Percentiles rank a stretch among this genome's conserved stretches.
Conservation (phyloP, 2,329 filamentous ascomycete species). For the Colletotrichum aenigma region DNA sequence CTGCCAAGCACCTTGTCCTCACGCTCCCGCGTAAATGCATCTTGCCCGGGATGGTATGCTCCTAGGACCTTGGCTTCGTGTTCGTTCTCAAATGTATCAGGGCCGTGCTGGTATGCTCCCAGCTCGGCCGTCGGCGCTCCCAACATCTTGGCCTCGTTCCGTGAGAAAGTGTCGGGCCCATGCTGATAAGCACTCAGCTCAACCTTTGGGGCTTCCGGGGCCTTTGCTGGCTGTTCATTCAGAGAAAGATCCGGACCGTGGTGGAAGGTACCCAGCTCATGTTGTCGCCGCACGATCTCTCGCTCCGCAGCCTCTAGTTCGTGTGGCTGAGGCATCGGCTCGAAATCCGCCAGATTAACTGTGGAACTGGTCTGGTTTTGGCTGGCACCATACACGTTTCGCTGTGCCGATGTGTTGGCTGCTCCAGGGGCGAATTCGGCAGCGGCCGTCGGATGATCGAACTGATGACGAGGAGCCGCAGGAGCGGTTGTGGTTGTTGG, state of each 20-base stretch:
- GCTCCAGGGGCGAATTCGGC: constrained; percentile 9
- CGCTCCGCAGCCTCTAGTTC: constrained; percentile 13
- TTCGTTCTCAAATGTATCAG: constrained; percentile 11
- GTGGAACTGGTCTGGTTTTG: constrained; percentile 7
- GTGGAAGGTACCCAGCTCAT: constrained; percentile 13
- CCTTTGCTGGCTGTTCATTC: neutral
- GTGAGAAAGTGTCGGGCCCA: constrained; percentile 7
- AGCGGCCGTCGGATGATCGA: neutral
- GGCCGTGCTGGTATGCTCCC: constrained; percentile 13
- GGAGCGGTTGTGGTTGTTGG: neutral
- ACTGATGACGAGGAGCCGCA: constrained; percentile 2
- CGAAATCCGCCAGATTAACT: constrained; percentile 6
- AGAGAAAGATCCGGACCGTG: constrained; percentile 4
- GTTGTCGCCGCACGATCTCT: constrained; percentile 11
- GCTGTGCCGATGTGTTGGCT: neutral
- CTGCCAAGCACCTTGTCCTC: constrained; percentile 16
- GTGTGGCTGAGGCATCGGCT: constrained; percentile 9
- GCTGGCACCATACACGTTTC: neutral
- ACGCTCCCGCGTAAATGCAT: constrained; percentile 1
- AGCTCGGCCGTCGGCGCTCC: constrained; percentile 11
- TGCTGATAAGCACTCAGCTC: constrained; percentile 16
- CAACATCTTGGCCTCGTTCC: constrained; percentile 11
- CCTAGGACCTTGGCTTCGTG: constrained; percentile 17
- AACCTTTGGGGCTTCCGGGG: neutral
- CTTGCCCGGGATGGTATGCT: neutral